These are phyloP conservation scores for Lepraria neglecta DNA, from an alignment of 495 filamentous ascomycete genomes.

Conservation along the genomic window DNA sequence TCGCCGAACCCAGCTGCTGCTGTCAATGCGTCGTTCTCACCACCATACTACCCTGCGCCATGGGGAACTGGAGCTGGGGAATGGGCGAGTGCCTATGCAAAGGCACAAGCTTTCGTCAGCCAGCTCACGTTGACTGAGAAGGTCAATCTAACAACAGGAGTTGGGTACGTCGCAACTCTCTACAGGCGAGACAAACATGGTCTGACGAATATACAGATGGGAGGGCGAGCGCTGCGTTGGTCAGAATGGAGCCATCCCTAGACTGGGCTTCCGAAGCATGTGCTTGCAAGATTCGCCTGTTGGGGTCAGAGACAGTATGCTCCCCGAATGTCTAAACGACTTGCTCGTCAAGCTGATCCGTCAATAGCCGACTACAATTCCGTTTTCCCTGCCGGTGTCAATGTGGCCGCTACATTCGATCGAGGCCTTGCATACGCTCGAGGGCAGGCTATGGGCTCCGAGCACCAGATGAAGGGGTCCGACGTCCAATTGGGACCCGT, in stretches of 20 bases:
- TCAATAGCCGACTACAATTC: constrained; percentile 62
- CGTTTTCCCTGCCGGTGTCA: constrained; percentile 75
- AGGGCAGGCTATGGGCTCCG: constrained; percentile 71
- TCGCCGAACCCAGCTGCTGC: constrained; percentile 25
- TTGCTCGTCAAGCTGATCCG: not conserved
- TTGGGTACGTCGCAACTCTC: constrained; percentile 45
- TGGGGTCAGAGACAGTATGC: constrained; percentile 65
- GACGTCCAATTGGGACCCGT: constrained; percentile 86
- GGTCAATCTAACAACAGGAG: constrained; percentile 87
- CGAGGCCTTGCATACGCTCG: constrained; percentile 63
- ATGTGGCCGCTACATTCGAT: constrained; percentile 76
- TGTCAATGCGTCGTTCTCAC: constrained; percentile 31
- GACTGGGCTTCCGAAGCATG: constrained; percentile 71
- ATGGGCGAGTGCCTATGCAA: constrained; percentile 76
- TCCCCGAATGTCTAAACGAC: not conserved
- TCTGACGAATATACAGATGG: constrained; percentile 50
- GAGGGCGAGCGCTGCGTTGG: constrained; percentile 72
- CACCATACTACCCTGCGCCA: constrained; percentile 79
- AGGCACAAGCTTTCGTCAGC: constrained; percentile 71
- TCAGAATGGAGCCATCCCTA: constrained; percentile 51
- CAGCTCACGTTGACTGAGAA: constrained; percentile 88
- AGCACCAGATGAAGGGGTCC: constrained; percentile 75
- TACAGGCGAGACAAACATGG: not conserved
- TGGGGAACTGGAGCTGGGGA: constrained; percentile 61
- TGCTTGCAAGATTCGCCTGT: constrained; percentile 90